Conservation (phyloP, 441 rosid genomes). For the Metrosideros polymorpha region DNA sequence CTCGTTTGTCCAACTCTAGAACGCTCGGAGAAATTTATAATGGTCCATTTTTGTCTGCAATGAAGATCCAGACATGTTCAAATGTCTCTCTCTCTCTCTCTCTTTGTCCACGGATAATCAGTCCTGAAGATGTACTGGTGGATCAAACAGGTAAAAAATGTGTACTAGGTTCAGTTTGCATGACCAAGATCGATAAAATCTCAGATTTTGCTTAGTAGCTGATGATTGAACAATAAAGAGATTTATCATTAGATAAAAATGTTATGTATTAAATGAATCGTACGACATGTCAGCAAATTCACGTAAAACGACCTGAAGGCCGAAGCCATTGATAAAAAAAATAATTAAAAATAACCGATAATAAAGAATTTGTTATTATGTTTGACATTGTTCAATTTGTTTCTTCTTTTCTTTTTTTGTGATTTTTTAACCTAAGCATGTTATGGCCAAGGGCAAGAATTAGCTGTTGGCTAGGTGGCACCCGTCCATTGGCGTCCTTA, state of each 20-base stretch:
- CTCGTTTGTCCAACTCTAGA: background rate
- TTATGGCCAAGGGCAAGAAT: background rate
- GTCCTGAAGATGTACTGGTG: background rate
- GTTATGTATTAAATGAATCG: background rate
- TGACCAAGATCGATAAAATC: background rate
- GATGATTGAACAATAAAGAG: accelerated
- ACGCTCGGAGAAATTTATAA: background rate
- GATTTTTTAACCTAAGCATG: background rate
- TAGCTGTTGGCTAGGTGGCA: background rate
- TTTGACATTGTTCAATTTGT: background rate
- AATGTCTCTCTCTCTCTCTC: background rate
- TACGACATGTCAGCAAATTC: accelerated
- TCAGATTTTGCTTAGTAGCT: accelerated
- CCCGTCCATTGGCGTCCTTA: background rate
- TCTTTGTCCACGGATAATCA: background rate
- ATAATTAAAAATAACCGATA: background rate
- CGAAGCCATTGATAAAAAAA: background rate
- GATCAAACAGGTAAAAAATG: background rate
- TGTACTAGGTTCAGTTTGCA: background rate
- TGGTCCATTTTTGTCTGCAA: background rate
- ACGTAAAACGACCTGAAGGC: background rate
- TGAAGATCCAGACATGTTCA: background rate
- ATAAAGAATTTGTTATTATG: background rate
- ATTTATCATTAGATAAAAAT: background rate
- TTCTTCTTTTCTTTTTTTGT: background rate